phyloP scores from a whole-genome alignment of 78 protist genomes.

The Cavenderia fasciculata region DNA sequence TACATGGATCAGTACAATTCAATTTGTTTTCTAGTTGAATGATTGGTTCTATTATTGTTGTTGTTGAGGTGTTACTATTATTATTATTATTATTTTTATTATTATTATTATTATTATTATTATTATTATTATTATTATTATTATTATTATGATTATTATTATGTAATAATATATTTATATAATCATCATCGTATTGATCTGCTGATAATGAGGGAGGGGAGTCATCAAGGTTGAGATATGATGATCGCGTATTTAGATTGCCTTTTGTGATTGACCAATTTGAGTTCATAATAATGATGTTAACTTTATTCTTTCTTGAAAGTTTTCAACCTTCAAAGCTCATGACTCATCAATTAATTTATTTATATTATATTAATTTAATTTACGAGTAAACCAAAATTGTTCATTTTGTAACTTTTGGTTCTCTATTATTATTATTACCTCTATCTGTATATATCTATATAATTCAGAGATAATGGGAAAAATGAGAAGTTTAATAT shows the following conservation, averaged over 20 bases:
- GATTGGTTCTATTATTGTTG: too few species aligned
- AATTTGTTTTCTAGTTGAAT: too few species aligned
- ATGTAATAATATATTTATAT: not conserved
- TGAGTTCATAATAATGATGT: conserved; percentile 16
- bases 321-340: too few species aligned
- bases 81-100: not conserved
- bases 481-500: too few species aligned
- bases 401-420: conserved; percentile 1
- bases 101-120: not conserved
- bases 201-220: not conserved
- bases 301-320: too few species aligned
- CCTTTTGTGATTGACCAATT: conserved; percentile 6
- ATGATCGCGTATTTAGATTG: not conserved
- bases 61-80: not conserved
- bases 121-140: not conserved
- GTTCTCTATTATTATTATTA: not conserved
- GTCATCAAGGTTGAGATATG: not conserved
- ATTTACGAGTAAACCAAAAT: not conserved
- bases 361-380: too few species aligned
- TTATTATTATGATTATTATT: not conserved
- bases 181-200: not conserved
- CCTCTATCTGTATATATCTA: not conserved
- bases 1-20: too few species aligned
- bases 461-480: too few species aligned
- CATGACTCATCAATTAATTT: too few species aligned